These are phyloP conservation scores for Aspergillus carbonarius DNA, from an alignment of 2,329 filamentous ascomycete genomes.

Conservation along the genomic window DNA sequence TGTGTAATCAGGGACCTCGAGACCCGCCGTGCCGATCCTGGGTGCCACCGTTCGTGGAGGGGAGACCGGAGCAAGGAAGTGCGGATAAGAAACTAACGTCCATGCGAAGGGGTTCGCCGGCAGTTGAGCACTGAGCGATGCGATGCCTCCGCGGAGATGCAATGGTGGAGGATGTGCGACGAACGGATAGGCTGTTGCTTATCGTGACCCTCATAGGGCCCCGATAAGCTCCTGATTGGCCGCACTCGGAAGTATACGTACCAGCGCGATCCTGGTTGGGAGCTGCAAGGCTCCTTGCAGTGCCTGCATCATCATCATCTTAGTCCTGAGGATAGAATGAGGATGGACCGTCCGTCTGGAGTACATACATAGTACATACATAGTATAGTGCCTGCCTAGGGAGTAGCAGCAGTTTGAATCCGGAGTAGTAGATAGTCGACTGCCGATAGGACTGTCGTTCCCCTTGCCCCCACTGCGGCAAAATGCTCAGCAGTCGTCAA, in stretches of 20 bases:
- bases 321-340: too few relatives aligned
- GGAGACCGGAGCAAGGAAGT: background rate
- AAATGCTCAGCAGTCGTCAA: background rate
- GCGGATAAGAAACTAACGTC: background rate
- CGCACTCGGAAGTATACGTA: background rate
- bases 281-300: background rate
- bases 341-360: background rate
- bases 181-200: background rate
- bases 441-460: background rate
- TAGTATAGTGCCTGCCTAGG: too few relatives aligned
- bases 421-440: background rate
- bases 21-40: constrained; percentile 2
- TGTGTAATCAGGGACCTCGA: constrained; percentile 16
- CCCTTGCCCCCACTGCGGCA: background rate
- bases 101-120: background rate
- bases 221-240: background rate
- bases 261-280: background rate
- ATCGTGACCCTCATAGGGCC: background rate
- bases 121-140: background rate
- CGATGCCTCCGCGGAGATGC: background rate
- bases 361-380: background rate
- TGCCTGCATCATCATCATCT: background rate
- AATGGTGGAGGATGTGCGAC: background rate
- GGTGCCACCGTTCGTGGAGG: background rate
- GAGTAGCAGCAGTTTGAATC: too few relatives aligned